Base-by-base conservation (phyloP, 2,329 filamentous ascomycete genomes). In the Myrmaecium sp. region DNA sequence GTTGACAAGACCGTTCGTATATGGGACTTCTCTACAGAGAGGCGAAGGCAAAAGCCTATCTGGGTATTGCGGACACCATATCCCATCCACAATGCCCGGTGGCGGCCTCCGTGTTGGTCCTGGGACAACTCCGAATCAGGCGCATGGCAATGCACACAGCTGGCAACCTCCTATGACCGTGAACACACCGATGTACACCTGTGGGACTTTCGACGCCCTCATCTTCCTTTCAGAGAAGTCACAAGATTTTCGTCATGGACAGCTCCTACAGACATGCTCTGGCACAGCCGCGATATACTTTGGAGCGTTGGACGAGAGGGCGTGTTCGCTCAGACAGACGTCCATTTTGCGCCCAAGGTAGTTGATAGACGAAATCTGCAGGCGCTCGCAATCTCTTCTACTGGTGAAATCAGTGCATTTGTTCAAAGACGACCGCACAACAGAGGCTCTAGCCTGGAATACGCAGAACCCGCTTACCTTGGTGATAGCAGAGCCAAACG, bases 231-330 rank as follows among this genome's bases (percentile, higher is more conserved):
- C 38, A 59, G 66, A 21, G 69, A 73, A n/a, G n/a, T n/a, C n/a
- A n/a, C n/a, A n/a, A n/a, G 39, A 58, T 74, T 34, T 57, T 62
- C 40, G 61, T 60, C 29, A 66, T 69, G 38, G 51, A 58, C 25
- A 58, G 57, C 63, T 10, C 60, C 68, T 12, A 62, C 66, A 14
- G 70, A 74, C 37, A 51, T 75, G 43, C 54, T 74, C 10, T 75
- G 70, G 60, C 66, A 67, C 38, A 70, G 68, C 26, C 66, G 69
- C 44, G 67, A 74, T 42, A 51, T 69, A 5, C 51, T 75, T 19
- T 75, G 70, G 70, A 71, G 67, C 8, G 69, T 72, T 21, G 68
- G 66, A 5, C 58, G 62, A 24, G 62, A 68, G 32, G 70, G 70
- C 9, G 55, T 62, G 6, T 74, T 75, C 35, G 61, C 66, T 11